Evolutionary conservation across 192 early-diverging fungal genomes (phyloP), one percentile per base, ranked within the genome.

Genomic region (Spizellomyces sp.): DNA sequence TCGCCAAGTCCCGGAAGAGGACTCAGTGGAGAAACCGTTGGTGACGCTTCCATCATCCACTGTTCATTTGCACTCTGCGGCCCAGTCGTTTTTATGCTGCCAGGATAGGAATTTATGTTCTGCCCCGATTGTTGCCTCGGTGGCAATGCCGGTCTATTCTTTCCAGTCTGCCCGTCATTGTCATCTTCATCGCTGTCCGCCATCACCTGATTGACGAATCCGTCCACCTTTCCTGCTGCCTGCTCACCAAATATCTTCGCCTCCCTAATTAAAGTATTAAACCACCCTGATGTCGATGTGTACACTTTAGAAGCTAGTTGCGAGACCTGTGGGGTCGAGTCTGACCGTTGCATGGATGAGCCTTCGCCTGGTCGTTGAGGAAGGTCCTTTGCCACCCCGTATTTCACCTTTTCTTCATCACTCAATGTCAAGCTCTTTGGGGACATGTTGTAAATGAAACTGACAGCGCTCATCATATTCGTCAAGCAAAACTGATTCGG

Each of bases 391-490:
- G 74, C 19, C 6, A 69, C 74, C 9, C 41, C 43, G 56, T 67
- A 74, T 21, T 48, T 59, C 9, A 52, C 27, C 22, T 27, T 45
- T 62, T 86, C 84, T 14, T 72, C 73, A 6, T 73, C 68, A 8
- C 66, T 63, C 41, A 86, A 60, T 19, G 82, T 86, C 46, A 86
- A 61, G 19, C 80, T 79, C 48, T 79, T 79, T 17, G 72, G 22
- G 12, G 72, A 73, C 73, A 86, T 75, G 69, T 84, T 86, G 70
- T 84, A 86, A 42, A 86, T 82, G 62, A 84, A 86, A 36, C 82
- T 77, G 45, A 86, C 69, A 10, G 84, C 84, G 63, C 84, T 74
- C 84, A 86, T 86, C 74, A 84, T 71, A 45, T 78, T 83, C 21
- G 84, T 86, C 55, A 86, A 46, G 66, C 78, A 82, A 58, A 67